Evolutionary conservation across 2,329 filamentous ascomycete species (phyloP).

Genomic region (Trichoderma guizhouense): DNA sequence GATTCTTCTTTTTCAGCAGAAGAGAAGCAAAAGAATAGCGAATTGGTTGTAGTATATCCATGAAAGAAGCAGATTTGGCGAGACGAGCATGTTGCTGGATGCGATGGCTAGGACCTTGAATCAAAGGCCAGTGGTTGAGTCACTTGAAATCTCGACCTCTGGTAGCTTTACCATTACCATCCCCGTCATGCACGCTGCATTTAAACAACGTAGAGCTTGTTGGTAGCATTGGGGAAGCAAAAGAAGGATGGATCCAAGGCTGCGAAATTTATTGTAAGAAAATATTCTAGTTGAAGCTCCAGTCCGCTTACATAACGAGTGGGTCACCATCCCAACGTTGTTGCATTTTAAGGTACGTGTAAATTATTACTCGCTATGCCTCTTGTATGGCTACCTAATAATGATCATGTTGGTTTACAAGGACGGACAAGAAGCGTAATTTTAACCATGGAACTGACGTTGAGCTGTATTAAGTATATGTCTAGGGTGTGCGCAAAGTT

Average conservation of each 20-base stretch:
- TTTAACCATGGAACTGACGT: slow-evolving; percentile 25
- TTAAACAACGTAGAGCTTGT: neutral
- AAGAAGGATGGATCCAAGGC: neutral
- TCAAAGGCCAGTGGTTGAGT: neutral
- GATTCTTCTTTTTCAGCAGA: neutral
- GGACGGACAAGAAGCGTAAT: neutral
- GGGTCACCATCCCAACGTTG: neutral
- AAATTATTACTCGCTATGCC: neutral
- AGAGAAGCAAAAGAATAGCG: neutral
- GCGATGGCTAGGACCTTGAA: neutral
- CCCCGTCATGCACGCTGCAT: neutral
- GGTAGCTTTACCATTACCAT: neutral
- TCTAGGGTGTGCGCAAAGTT: slow-evolving; percentile 27
- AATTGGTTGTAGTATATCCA: neutral
- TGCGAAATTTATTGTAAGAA: slow-evolving; percentile 5
- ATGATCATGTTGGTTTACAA: neutral
- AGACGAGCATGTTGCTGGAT: neutral
- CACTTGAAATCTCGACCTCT: neutral
- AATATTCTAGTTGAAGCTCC: neutral
- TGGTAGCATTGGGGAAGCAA: neutral
- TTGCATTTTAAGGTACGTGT: neutral
- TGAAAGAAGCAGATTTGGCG: neutral
- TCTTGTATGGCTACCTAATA: neutral
- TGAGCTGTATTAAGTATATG: slow-evolving; percentile 33
- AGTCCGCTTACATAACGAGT: neutral